Base-by-base conservation (phyloP, 768 basidiomycete genomes). In the Hemileccinum impolitum region DNA sequence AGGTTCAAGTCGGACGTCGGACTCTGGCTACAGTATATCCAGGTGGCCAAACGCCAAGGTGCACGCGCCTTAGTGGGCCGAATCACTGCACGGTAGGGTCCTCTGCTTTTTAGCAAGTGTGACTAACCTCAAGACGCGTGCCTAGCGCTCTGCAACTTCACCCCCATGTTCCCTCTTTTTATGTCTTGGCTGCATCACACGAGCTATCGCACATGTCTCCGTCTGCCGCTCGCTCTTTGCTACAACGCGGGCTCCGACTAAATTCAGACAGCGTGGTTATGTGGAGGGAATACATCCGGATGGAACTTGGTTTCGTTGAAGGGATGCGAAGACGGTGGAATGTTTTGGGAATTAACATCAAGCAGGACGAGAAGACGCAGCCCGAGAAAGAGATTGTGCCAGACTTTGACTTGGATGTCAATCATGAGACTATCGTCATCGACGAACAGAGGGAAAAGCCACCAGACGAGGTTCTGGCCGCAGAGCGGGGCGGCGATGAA, bases 241-340 rank as follows among this genome's bases (percentile, higher is more conserved):
- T 97, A 37, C 89, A 94, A 53, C 83, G 94, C 6, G 94, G 94
- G 12, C 75, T 95, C 39, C 79, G 94, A 31, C 66, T 95, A 42
- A 86, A 92, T 56, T 71, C 75, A 12, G 80, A 85, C 45, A 88
- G 81, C 54, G 66, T 78, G 28, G 82, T 85, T 48, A 73, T 97
- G 67, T 97, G 94, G 94, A 75, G 75, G 18, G 93, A 94, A 67
- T 95, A 94, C 63, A 82, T 92, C 54, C 84, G 84, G 63, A 90
- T 96, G 81, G 94, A 97, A 65, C 70, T 94, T 5, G 83, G 84
- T 3, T 95, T 90, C 66, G 73, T 91, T 8, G 92, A 95, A 70
- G 80, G 79, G 13, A 70, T 94, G 41, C 73, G 88, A 34, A 72
- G 88, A 54, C 75, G 93, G 44, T 93, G 90, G 91, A 81, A 75